These are phyloP conservation scores for Scedosporium minutisporum DNA, from an alignment of 2,329 filamentous ascomycete genomes.

Conservation along the genomic window DNA sequence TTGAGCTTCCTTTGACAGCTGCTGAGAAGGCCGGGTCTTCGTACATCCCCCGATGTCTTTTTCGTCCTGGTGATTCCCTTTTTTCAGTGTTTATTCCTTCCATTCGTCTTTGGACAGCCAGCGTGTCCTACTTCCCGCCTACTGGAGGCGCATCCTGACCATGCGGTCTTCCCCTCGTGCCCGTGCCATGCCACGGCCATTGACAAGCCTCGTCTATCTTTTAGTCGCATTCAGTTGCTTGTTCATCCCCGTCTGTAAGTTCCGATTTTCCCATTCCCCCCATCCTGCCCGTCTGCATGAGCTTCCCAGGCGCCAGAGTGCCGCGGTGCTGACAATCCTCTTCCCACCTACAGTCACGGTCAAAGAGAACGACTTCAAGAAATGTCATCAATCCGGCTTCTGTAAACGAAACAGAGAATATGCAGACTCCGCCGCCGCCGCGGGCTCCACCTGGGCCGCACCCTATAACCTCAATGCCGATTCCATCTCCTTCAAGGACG, in stretches of 20 bases:
- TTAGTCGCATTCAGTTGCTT: slow-evolving; percentile 6
- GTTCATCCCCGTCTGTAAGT: slow-evolving; percentile 9
- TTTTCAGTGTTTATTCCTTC: not conserved
- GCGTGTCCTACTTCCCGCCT: not conserved
- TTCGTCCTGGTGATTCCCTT: not conserved
- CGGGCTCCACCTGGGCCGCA: slow-evolving; percentile 61
- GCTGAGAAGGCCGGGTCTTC: not conserved
- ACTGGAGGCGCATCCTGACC: not conserved
- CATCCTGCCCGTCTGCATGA: not conserved
- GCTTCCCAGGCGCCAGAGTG: not conserved
- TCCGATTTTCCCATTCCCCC: not conserved
- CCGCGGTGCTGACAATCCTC: not conserved
- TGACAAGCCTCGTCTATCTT: not conserved
- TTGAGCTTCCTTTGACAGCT: not conserved
- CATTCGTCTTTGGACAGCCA: not conserved
- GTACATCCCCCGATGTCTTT: not conserved
- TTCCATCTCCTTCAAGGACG: slow-evolving; percentile 67
- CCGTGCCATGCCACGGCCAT: not conserved
- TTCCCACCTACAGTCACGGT: slow-evolving; percentile 53
- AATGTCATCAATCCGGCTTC: slow-evolving; percentile 90
- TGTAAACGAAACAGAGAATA: slow-evolving; percentile 90
- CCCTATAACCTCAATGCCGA: slow-evolving; percentile 70
- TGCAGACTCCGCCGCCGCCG: slow-evolving; percentile 63
- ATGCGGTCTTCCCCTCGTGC: slow-evolving; percentile 6
- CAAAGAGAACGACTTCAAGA: slow-evolving; percentile 97